Conservation (phyloP, 371 early-diverging fungal genomes). For the Umbelopsis sp. region DNA sequence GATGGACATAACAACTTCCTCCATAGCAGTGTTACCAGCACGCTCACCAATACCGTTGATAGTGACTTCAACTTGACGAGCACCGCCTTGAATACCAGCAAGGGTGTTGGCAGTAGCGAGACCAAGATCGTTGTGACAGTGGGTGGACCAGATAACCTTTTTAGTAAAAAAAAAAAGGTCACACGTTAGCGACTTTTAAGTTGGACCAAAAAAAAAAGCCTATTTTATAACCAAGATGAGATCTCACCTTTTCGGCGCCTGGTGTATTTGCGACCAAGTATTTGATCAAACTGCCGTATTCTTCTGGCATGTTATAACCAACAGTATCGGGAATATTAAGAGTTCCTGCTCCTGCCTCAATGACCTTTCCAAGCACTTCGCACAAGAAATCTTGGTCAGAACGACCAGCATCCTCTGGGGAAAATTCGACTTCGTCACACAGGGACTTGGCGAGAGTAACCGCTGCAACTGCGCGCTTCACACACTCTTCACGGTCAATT, state of each 20-base stretch:
- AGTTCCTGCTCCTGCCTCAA: conserved; percentile 93
- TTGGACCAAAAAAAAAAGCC: neutral
- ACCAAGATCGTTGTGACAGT: conserved; percentile 97
- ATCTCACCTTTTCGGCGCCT: conserved; percentile 62
- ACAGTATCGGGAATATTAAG: conserved; percentile 97
- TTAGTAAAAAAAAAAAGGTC: neutral
- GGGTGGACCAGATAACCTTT: conserved; percentile 85
- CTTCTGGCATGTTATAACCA: conserved; percentile 90
- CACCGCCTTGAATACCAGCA: conserved; percentile 87
- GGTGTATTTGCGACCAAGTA: conserved; percentile 78
- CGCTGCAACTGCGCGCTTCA: conserved; percentile 81
- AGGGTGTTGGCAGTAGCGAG: conserved; percentile 96
- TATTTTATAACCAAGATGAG: no score
- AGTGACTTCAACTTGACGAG: conserved; percentile 95
- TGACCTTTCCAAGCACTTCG: conserved; percentile 81
- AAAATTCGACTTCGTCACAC: conserved; percentile 90
- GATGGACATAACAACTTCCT: conserved; percentile 94
- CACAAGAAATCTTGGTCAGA: conserved; percentile 89
- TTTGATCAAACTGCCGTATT: conserved; percentile 85
- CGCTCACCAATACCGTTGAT: conserved; percentile 98
- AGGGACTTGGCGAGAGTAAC: conserved; percentile 81
- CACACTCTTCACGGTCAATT: conserved; percentile 87
- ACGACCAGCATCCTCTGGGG: conserved; percentile 94
- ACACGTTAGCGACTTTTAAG: neutral
- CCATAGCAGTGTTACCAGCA: conserved; percentile 96